These are phyloP conservation scores for Apocynum venetum DNA, from an alignment of 257 asterid species.

Conservation along the genomic window DNA sequence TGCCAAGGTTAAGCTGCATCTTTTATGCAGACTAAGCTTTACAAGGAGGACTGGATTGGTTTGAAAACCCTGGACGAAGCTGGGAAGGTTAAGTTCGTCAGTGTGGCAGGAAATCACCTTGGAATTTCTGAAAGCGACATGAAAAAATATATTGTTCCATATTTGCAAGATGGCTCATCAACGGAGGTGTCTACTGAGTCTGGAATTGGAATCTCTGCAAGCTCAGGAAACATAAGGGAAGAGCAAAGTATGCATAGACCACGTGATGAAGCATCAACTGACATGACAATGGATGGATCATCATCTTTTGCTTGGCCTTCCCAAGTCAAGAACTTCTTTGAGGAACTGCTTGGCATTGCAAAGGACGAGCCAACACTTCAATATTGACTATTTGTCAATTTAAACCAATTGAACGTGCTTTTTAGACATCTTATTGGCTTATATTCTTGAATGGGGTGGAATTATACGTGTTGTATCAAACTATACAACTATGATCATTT, in stretches of 20 bases:
- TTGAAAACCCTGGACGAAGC: conserved; percentile 60
- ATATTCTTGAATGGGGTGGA: not conserved
- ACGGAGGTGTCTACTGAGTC: too few relatives aligned
- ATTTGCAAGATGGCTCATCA: conserved; percentile 38
- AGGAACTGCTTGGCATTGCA: conserved; percentile 30
- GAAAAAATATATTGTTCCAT: conserved; percentile 65
- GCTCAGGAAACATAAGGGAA: not conserved
- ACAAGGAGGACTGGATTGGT: conserved; percentile 86
- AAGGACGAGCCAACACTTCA: conserved; percentile 14
- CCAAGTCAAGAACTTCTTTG: conserved; percentile 34
- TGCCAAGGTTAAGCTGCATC: not conserved
- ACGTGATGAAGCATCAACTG: conserved; percentile 11
- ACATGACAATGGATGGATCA: conserved; percentile 25
- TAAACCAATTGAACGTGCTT: not conserved
- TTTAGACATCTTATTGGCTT: not conserved
- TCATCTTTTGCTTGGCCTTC: conserved; percentile 35
- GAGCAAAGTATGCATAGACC: not conserved
- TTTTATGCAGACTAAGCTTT: conserved; percentile 40
- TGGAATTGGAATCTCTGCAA: not conserved
- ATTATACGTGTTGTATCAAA: not conserved
- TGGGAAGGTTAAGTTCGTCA: conserved; percentile 56
- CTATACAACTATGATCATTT: too few relatives aligned
- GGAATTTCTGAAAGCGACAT: conserved; percentile 65
- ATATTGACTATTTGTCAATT: not conserved
- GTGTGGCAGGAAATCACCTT: conserved; percentile 76